These are phyloP conservation scores for Candolleomyces eurysporus DNA, from an alignment of 768 basidiomycete species.

Conservation along the genomic window DNA sequence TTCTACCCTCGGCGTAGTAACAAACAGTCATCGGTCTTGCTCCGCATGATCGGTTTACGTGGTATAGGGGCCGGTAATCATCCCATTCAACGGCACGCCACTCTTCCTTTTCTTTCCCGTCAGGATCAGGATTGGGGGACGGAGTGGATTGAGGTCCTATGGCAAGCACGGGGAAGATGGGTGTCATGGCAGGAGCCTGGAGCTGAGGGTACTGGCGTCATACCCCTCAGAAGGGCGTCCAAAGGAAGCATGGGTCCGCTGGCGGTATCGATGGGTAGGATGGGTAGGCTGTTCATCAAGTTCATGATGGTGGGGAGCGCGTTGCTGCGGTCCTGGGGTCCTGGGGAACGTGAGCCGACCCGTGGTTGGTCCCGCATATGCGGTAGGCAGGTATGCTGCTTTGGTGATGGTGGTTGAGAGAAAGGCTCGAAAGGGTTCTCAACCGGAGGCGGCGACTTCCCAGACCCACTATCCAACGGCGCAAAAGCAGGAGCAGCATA, in stretches of 20 bases:
- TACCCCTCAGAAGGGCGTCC: not conserved
- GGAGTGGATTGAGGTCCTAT: conserved; percentile 34
- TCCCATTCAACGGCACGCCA: not conserved
- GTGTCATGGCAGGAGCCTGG: conserved; percentile 65
- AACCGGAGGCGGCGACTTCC: conserved; percentile 35
- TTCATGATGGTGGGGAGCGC: not conserved
- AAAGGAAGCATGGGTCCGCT: conserved; percentile 47
- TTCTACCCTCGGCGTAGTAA: conserved; percentile 67
- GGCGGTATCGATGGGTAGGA: not conserved
- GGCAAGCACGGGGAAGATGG: conserved; percentile 71
- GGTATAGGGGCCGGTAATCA: conserved; percentile 50
- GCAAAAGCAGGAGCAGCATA: conserved; percentile 71
- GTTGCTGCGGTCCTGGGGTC: not conserved
- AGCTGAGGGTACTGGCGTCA: conserved; percentile 40
- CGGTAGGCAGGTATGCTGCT: not conserved
- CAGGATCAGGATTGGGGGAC: too few relatives aligned
- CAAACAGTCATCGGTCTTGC: conserved; percentile 64
- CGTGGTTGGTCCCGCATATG: not conserved
- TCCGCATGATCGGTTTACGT: conserved; percentile 67
- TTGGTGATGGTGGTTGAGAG: not conserved
- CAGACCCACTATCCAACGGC: conserved; percentile 41
- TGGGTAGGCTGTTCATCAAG: not conserved
- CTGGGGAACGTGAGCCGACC: not conserved
- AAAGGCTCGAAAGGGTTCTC: conserved; percentile 25
- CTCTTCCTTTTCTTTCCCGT: not conserved